Percentiles rank a stretch among this genome's conserved stretches.
These are phyloP conservation scores for Strobilomyces confusus DNA, from an alignment of 768 basidiomycete species.

Conservation along the genomic window DNA sequence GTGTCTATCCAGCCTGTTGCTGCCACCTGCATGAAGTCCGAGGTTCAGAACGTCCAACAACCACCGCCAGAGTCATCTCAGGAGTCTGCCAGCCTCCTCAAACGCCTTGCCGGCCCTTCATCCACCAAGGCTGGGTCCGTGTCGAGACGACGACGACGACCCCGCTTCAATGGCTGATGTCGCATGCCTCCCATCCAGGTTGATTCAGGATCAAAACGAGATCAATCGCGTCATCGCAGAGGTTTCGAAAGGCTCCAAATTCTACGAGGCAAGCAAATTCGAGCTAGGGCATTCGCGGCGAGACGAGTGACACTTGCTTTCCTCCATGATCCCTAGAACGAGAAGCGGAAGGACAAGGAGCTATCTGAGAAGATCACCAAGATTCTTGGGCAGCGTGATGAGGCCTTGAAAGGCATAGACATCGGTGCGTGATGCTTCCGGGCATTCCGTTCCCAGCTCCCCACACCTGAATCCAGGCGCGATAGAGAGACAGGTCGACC, in stretches of 20 bases:
- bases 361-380: constrained; percentile 71
- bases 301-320: neutral
- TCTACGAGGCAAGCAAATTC: constrained; percentile 60
- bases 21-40: constrained; percentile 18
- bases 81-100: constrained; percentile 65
- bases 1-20: too few species aligned
- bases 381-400: constrained; percentile 63
- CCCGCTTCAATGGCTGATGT: constrained; percentile 8
- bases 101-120: constrained; percentile 82
- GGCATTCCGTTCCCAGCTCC: neutral
- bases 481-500: constrained; percentile 65
- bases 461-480: constrained; percentile 36
- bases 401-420: constrained; percentile 51
- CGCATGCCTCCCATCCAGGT: constrained; percentile 34
- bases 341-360: constrained; percentile 86
- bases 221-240: constrained; percentile 88
- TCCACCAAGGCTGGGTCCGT: constrained; percentile 85
- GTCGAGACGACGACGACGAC: neutral
- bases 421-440: constrained; percentile 40
- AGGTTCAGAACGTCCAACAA: constrained; percentile 8
- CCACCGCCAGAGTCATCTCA: constrained; percentile 42
- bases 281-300: neutral
- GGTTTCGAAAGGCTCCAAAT: constrained; percentile 90
- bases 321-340: constrained; percentile 50
- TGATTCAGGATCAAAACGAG: constrained; percentile 75